Evolutionary conservation across 805 yeast genomes (phyloP).

Genomic region (Martiniozyma abietophila): DNA sequence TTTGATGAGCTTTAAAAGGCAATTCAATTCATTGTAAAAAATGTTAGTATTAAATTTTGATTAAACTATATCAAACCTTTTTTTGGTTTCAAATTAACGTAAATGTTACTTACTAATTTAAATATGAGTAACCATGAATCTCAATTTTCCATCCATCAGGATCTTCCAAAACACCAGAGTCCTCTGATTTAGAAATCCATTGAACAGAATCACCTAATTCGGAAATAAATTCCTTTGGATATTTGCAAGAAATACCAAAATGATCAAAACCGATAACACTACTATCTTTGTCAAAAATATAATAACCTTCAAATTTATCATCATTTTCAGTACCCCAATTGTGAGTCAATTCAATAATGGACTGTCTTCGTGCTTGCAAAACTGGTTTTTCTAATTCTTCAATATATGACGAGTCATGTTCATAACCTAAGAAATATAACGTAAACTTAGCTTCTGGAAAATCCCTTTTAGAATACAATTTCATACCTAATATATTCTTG

Average conservation of each 20-base stretch:
- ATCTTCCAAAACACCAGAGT: conserved; percentile 68
- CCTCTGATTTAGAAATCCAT: conserved; percentile 50
- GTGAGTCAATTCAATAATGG: conserved; percentile 82
- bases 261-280: conserved; percentile 81
- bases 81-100: too few species aligned
- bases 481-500: conserved; percentile 72
- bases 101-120: conserved; percentile 2
- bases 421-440: conserved; percentile 77
- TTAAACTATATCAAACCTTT: too few species aligned
- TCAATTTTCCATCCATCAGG: conserved; percentile 90
- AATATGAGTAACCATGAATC: conserved; percentile 31
- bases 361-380: conserved; percentile 41
- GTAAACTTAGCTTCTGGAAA: conserved; percentile 71
- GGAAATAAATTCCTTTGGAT: conserved; percentile 49
- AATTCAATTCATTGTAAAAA: too few species aligned
- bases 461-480: conserved; percentile 46
- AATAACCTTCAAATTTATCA: conserved; percentile 59
- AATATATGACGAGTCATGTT: conserved; percentile 33
- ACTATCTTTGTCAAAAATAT: conserved; percentile 60
- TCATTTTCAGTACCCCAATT: conserved; percentile 94
- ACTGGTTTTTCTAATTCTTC: conserved; percentile 31
- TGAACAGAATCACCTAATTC: conserved; percentile 39
- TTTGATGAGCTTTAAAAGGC: too few species aligned
- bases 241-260: conserved; percentile 60
- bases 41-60: too few species aligned